Evolutionary conservation across 1,139 yeast species (phyloP), one percentile per base, ranked within the genome.

Genomic region (Zygoascus meyerae): DNA sequence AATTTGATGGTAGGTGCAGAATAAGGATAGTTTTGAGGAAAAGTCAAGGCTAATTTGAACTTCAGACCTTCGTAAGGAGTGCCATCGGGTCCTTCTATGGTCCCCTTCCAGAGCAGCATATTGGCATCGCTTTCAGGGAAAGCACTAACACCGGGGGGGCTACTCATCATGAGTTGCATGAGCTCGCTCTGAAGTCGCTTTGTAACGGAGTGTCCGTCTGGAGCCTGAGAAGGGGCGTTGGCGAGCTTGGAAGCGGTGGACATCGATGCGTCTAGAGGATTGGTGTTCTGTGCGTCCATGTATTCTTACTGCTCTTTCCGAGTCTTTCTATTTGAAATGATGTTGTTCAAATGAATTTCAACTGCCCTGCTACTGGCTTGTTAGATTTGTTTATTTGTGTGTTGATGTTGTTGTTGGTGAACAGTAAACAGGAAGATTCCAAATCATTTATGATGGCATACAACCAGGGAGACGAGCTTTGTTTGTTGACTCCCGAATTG

Each of bases 11-110:
- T 71, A 33, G 86, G 86, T 16, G 86, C 80, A 35, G 70, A 66
- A 60, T 74, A 81, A 5, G 86, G 86, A 58, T 80, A 81, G 59
- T 75, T 73, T 41, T 74, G 70, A 31, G 84, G 82, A 66, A 80
- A 79, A 40, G 70, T 69, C 52, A 79, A 66, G 26, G 76, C 67
- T 37, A 79, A 64, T 60, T 75, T 75, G 64, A 76, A 79, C 49
- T 67, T 73, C 54, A 78, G 70, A 37, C 78, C 78, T 38, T 75
- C 79, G 57, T 78, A 79, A 48, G 77, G 78, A 6, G 85, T 78
- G 42, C 72, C 83, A 42, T 67, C 68, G 9, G 83, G 83, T n/a
- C 86, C 86, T 54, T 73, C 73, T 47, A 80, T 76, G 9, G 81
- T 75, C 15, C 81, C 84, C 15, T 74, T 73, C 86, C 86, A 80